Evolutionary conservation across 2,329 filamentous ascomycete genomes (phyloP), one percentile per base, ranked within the genome.

Genomic region (Elsinoe perseae): DNA sequence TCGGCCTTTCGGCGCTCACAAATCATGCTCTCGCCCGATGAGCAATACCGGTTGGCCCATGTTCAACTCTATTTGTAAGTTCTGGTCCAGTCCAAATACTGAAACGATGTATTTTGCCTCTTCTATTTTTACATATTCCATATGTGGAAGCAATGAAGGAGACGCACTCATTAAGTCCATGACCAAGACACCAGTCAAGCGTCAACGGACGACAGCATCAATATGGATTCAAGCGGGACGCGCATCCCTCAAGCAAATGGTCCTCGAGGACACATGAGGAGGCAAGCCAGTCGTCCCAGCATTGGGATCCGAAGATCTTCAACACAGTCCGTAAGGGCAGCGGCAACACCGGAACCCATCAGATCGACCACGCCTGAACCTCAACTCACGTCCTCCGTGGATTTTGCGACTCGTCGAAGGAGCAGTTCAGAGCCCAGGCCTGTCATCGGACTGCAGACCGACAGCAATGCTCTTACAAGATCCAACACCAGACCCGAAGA

Each of bases 361-460:
- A 40, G 18, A 32, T 21, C 40, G n/a, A 18, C 16, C 18, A 25
- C 40, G 4, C 40, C 43, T 4, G 23, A 56, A 36, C 52, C 23
- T 18, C 20, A 21, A 14, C 10, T n/a, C 10, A 48, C 30, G 2
- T 18, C 38, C 14, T 21, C 36, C 7, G 27, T 56, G 4, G 53
- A 56, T 20, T 56, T 56, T 56, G 53, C 38, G 20, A 23, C 23
- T n/a, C 21, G 53, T 10, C 30, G 53, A 14, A 27, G 53, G 20
- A 56, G 53, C 18, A 48, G 53, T 21, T 56, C 53, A 8, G 53
- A 56, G 16, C 53, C 53, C 16, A 38, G 53, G 25, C 53, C 53
- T 14, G 18, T 48, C 16, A 21, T 56, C 6, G 6, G 12, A 1
- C 16, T 16, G 8, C 40, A 23, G n/a, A 21, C 25, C 12, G 20